A percentile compares a stretch with the other conserved stretches of the same genome.
Evolutionary conservation across 2,329 filamentous ascomycete species (phyloP).

Genomic region (Phaeosphaeriaceae sp.): DNA sequence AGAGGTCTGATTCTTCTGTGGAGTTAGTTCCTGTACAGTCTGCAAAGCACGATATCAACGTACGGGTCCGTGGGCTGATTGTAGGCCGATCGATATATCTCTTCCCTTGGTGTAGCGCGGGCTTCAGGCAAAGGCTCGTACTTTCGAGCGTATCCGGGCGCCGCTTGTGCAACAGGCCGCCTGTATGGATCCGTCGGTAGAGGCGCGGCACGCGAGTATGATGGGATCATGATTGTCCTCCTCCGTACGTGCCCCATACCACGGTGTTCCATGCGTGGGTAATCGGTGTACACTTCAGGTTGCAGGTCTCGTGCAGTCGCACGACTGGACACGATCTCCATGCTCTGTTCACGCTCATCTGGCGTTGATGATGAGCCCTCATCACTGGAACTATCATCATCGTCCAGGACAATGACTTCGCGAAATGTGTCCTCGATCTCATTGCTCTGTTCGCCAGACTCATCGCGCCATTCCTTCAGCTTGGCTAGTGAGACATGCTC

Average conservation of each 20-base stretch:
- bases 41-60: constrained; percentile 9
- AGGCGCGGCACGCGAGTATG: constrained; percentile 15
- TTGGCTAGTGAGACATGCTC: constrained; percentile 64
- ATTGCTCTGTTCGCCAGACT: constrained; percentile 58
- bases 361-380: constrained; percentile 39
- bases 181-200: constrained; percentile 14
- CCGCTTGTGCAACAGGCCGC: constrained; percentile 12
- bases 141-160: constrained; percentile 11
- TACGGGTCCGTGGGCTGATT: constrained; percentile 26
- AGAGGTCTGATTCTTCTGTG: constrained; percentile 23
- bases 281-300: constrained; percentile 26
- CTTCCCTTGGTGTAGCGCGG: constrained; percentile 9
- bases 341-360: constrained; percentile 38
- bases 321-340: constrained; percentile 43
- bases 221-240: constrained; percentile 33
- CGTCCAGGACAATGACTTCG: constrained; percentile 70
- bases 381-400: constrained; percentile 57
- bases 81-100: constrained; percentile 14
- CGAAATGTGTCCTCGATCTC: constrained; percentile 69
- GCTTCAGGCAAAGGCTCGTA: constrained; percentile 5
- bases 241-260: constrained; percentile 25
- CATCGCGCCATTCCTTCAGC: constrained; percentile 69
- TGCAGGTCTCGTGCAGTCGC: constrained; percentile 43
- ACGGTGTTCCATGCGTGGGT: constrained; percentile 18
- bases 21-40: constrained; percentile 20